Percentiles rank a stretch among this genome's conserved stretches.
phyloP scores from a whole-genome alignment of 2,329 filamentous ascomycete species.

The Microcyclosporella mali region DNA sequence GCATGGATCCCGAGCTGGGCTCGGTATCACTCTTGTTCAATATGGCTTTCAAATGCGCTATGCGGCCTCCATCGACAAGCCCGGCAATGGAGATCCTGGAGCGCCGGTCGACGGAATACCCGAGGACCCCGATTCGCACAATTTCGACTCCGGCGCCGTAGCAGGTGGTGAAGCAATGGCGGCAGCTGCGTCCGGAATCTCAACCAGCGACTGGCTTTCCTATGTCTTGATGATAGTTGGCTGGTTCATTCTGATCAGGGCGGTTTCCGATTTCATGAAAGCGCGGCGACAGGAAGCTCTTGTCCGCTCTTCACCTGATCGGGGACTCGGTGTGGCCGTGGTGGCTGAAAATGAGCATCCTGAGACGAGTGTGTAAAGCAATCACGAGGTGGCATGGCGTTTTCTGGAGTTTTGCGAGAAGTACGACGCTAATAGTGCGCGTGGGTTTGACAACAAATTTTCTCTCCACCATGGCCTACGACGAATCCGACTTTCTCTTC shows the following conservation, averaged over 20 bases:
- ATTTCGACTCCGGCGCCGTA: constrained; percentile 72
- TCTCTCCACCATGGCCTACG: too few relatives aligned
- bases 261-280: constrained; percentile 83
- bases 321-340: constrained; percentile 75
- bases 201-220: constrained; percentile 77
- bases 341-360: constrained; percentile 78
- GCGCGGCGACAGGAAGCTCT: constrained; percentile 88
- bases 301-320: constrained; percentile 84
- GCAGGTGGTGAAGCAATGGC: constrained; percentile 34
- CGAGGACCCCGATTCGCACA: constrained; percentile 80
- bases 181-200: constrained; percentile 47
- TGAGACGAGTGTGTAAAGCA: constrained; percentile 51
- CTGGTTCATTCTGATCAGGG: constrained; percentile 94
- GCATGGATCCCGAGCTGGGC: constrained; percentile 88
- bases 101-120: constrained; percentile 49
- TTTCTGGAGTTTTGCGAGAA: not conserved
- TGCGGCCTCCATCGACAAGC: constrained; percentile 33
- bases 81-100: constrained; percentile 16
- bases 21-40: constrained; percentile 91
- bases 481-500: too few relatives aligned
- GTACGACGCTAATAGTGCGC: not conserved
- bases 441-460: too few relatives aligned
- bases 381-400: constrained; percentile 4
- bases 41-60: constrained; percentile 92
- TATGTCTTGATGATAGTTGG: constrained; percentile 94